Evolutionary conservation across 2,329 filamentous ascomycete genomes (phyloP).

Genomic region (Anthostomella pinea): DNA sequence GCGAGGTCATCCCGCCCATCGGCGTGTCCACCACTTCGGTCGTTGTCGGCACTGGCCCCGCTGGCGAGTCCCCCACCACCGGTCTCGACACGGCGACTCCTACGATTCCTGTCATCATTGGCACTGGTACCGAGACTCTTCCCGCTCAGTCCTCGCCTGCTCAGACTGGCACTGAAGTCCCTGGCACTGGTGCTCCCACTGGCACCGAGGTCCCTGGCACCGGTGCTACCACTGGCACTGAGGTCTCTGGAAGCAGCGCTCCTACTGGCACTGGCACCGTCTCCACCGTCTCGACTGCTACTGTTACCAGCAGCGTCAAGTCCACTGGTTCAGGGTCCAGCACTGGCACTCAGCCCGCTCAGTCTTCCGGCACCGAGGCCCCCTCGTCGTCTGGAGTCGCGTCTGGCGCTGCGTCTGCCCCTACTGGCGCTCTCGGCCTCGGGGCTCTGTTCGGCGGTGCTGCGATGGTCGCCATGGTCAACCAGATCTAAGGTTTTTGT

Average conservation of each 20-base stretch:
- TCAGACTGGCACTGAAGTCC: constrained; percentile 3
- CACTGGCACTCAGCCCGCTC: constrained; percentile 3
- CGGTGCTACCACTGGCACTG: constrained; percentile 2
- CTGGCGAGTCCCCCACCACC: constrained; percentile 6
- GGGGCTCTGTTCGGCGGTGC: constrained; percentile 18
- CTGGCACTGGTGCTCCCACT: constrained; percentile 1
- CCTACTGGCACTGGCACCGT: constrained; percentile 1
- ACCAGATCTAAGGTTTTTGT: constrained; percentile 13
- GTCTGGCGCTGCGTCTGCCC: constrained; percentile 10
- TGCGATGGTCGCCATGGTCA: constrained; percentile 14
- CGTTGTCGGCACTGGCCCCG: constrained; percentile 4
- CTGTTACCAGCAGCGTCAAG: constrained; percentile 4
- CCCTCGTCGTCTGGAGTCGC: constrained; percentile 1
- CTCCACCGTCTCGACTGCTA: not conserved
- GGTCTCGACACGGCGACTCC: not conserved
- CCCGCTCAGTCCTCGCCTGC: constrained; percentile 12
- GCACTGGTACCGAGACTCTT: constrained; percentile 1
- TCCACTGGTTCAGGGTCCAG: constrained; percentile 4
- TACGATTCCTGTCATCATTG: not conserved
- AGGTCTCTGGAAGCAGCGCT: constrained; percentile 2
- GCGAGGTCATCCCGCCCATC: too few species aligned
- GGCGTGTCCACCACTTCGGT: constrained; percentile 7
- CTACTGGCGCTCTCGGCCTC: constrained; percentile 12
- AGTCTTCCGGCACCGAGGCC: not conserved
- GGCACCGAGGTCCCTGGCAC: constrained; percentile 4